Evolutionary conservation across 345 rosid genomes (phyloP).

Genomic region (Euclidium syriacum): DNA sequence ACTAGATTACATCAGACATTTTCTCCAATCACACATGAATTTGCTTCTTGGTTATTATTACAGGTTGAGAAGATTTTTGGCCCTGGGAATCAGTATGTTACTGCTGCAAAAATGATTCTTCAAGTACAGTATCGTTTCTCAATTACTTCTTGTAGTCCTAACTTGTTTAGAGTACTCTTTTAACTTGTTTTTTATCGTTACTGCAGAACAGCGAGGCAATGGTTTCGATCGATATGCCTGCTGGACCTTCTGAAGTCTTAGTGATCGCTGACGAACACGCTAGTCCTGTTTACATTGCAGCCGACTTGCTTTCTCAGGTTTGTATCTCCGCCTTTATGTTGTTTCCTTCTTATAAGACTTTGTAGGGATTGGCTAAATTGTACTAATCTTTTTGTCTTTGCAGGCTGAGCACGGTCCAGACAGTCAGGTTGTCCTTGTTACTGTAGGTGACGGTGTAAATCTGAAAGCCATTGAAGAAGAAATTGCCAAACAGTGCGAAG

Average conservation of each 20-base stretch:
- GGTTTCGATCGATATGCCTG: slow-evolving; percentile 99
- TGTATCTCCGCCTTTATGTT: background rate
- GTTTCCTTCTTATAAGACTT: background rate
- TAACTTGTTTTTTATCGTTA: background rate
- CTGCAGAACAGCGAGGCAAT: slow-evolving; percentile 95
- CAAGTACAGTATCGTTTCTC: slow-evolving; percentile 45
- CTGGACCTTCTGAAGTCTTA: slow-evolving; percentile 96
- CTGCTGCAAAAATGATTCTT: slow-evolving; percentile 95
- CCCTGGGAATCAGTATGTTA: slow-evolving; percentile 94
- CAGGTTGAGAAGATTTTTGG: slow-evolving; percentile 94
- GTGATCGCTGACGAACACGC: slow-evolving; percentile 87
- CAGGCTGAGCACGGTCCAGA: slow-evolving; percentile 99
- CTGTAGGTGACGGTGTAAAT: slow-evolving; percentile 73
- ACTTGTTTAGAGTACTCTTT: slow-evolving; percentile 6
- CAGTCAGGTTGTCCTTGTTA: slow-evolving; percentile 91
- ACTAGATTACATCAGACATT: background rate
- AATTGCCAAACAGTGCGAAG: slow-evolving; percentile 61
- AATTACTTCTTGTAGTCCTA: background rate
- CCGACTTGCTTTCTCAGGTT: slow-evolving; percentile 91
- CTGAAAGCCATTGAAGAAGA: slow-evolving; percentile 70
- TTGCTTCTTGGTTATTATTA: slow-evolving; percentile 8
- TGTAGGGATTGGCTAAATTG: background rate
- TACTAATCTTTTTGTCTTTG: background rate
- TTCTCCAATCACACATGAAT: background rate
- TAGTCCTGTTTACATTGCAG: slow-evolving; percentile 82